phyloP scores from a whole-genome alignment of 176 grass and related monocot species.

The Musa schizocarpa region DNA sequence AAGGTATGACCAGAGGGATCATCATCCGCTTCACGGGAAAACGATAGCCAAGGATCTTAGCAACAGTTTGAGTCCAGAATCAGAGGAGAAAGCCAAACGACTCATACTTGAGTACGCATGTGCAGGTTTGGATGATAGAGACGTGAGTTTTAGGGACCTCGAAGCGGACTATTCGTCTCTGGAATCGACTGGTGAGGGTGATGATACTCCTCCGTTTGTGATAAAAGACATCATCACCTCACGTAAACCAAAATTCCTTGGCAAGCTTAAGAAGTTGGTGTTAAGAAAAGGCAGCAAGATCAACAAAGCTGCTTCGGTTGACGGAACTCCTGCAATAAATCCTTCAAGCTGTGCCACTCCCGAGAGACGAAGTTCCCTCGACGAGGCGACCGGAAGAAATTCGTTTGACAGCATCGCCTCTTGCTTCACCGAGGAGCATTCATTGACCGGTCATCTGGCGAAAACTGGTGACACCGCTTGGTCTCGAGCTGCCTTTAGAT shows the following conservation, averaged over 20 bases:
- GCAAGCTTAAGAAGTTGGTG: constrained; percentile 9
- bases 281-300: neutral
- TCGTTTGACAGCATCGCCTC: neutral
- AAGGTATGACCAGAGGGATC: constrained; percentile 12
- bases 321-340: too few relatives aligned
- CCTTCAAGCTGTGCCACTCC: neutral
- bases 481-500: constrained; percentile 2
- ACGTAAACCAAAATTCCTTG: neutral
- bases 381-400: neutral
- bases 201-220: neutral
- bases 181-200: neutral
- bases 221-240: neutral
- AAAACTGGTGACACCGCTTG: neutral
- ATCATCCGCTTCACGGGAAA: constrained; percentile 11
- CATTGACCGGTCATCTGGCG: neutral
- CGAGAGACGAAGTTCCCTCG: neutral
- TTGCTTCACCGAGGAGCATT: neutral
- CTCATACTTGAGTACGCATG: neutral
- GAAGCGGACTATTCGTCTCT: neutral
- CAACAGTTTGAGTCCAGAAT: constrained; percentile 15
- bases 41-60: constrained; percentile 21
- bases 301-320: neutral
- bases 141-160: too few relatives aligned
- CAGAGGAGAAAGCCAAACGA: constrained; percentile 10
- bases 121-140: neutral